These are phyloP conservation scores for Nothophaeocryptopus gaeumannii DNA, from an alignment of 2,329 filamentous ascomycete genomes.

Conservation along the genomic window DNA sequence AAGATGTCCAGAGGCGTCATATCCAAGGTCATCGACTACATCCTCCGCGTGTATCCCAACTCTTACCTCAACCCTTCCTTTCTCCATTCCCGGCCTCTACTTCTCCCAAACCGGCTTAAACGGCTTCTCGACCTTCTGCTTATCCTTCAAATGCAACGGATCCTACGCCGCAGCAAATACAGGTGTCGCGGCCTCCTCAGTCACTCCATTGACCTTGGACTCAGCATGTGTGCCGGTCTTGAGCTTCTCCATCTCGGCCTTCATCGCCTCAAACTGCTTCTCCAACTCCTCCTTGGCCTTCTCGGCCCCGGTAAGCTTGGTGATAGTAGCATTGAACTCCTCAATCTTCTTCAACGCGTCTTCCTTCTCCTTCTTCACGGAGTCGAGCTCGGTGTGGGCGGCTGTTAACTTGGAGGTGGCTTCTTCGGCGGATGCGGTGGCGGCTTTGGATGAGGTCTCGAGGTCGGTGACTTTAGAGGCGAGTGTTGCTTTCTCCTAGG, in stretches of 20 bases:
- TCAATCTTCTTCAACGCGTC: slow-evolving; percentile 7
- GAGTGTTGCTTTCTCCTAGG: slow-evolving; percentile 16
- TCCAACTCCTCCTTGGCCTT: slow-evolving; percentile 3
- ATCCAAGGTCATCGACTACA: background rate
- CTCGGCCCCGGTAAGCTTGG: slow-evolving; percentile 10
- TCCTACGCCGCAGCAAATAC: background rate
- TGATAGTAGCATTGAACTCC: slow-evolving; percentile 5
- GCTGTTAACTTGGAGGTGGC: slow-evolving; percentile 11
- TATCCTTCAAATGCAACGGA: too few relatives aligned
- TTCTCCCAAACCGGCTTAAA: background rate
- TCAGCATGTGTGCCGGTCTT: background rate
- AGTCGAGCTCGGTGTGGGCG: slow-evolving; percentile 10
- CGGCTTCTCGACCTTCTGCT: background rate
- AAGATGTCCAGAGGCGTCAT: background rate
- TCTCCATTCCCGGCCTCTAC: background rate
- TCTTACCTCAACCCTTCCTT: too few relatives aligned
- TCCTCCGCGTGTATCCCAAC: too few relatives aligned
- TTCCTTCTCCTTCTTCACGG: slow-evolving; percentile 11
- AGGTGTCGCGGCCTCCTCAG: background rate
- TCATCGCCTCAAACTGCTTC: slow-evolving; percentile 1
- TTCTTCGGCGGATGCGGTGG: slow-evolving; percentile 7
- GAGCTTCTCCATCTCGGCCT: background rate
- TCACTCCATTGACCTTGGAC: background rate
- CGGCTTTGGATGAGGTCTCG: slow-evolving; percentile 7
- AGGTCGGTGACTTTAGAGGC: slow-evolving; percentile 14